Evolutionary conservation across 2,329 filamentous ascomycete genomes (phyloP), one percentile per base, ranked within the genome.

Genomic region (Paracorniculantispora psalliotae): DNA sequence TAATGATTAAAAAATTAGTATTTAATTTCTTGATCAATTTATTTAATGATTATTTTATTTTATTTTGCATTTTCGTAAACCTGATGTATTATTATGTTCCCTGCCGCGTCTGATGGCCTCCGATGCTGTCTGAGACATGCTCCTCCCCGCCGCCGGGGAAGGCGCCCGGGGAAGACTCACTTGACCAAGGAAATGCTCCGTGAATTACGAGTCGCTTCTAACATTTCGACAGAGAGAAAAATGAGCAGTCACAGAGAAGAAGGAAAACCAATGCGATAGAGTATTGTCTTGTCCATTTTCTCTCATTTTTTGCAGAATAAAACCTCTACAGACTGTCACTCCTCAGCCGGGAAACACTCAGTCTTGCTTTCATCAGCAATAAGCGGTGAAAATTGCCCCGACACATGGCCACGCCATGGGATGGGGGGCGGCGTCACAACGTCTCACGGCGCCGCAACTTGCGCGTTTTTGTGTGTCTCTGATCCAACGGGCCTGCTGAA

Each of bases 351-450:
- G 15, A 3, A 21, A 12, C 35, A 35, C n/a, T 33, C 9, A 23
- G 13, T 4, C 1, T 25, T n/a, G 33, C 4, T 39, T 7, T 49
- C 30, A 48, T 47, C 7, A 41, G 23, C 33, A 59, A 49, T 49
- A 41, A 59, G 57, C 57, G 57, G 57, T 59, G 57, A 59, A 59
- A 53, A 48, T 53, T 8, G 19, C 23, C 23, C 17, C 39, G n/a
- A 52, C 56, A 52, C 47, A 52, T 39, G 49, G n/a, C 37, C 23
- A 59, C 56, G 30, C 48, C 56, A 39, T 39, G 46, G 46, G 46
- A 50, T 50, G 55, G 55, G 15, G 55, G 25, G 35, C 10, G 44
- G 46, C 25, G 35, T 49, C 43, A 39, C 43, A 43, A 44, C 46
- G 44, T 51, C 35, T 41, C 35, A 30, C 54, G 35, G 33, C 23